A percentile compares a stretch with the other conserved stretches of the same genome.
These are phyloP conservation scores for Nyctanthes arbortristis DNA, from an alignment of 257 asterid species.

Conservation along the genomic window DNA sequence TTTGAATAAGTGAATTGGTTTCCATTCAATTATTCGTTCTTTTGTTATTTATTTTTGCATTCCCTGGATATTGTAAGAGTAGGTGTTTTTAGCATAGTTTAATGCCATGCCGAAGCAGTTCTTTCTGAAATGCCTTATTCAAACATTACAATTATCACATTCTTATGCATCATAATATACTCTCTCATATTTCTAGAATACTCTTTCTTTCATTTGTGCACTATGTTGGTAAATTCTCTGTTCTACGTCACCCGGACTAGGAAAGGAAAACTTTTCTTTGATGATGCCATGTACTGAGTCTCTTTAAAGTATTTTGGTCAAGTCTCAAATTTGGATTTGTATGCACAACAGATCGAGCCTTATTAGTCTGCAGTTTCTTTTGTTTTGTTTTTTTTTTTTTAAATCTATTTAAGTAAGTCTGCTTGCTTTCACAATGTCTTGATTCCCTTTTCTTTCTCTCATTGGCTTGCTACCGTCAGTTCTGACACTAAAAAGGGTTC, in stretches of 20 bases:
- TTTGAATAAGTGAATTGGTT: neutral
- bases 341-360: neutral
- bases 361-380: conserved; percentile 18
- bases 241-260: neutral
- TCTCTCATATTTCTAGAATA: neutral
- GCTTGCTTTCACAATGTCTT: conserved; percentile 5
- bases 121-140: conserved; percentile 1
- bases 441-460: conserved; percentile 20
- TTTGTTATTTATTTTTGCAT: neutral
- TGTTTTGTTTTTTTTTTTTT: conserved; percentile 18
- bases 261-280: neutral
- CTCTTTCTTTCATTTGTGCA: conserved; percentile 16
- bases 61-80: neutral
- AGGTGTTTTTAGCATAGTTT: neutral
- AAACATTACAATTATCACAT: neutral
- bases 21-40: neutral
- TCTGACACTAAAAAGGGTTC: conserved; percentile 46
- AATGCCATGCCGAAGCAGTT: neutral
- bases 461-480: conserved; percentile 32
- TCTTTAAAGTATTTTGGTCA: neutral
- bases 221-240: conserved; percentile 4
- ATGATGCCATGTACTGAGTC: neutral
- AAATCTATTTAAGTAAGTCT: neutral
- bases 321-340: neutral
- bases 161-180: neutral